A percentile compares a stretch with the other conserved stretches of the same genome.
Evolutionary conservation across 495 filamentous ascomycete genomes (phyloP).

Genomic region (Haplographium delicatum): DNA sequence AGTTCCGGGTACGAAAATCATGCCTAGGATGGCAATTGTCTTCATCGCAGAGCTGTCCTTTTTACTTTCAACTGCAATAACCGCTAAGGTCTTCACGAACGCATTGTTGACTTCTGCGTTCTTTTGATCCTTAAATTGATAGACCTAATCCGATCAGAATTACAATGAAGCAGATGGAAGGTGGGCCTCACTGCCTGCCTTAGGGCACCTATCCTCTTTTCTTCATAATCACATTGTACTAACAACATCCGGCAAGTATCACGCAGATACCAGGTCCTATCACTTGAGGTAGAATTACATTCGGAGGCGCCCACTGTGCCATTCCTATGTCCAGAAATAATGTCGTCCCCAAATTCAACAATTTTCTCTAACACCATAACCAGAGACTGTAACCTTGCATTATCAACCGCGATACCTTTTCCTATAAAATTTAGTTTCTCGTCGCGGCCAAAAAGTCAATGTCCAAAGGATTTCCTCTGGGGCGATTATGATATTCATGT

Average conservation of each 20-base stretch:
- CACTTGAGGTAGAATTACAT: neutral
- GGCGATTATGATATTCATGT: neutral
- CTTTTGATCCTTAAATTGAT: conserved; percentile 16
- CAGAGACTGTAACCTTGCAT: neutral
- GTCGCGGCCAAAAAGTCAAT: neutral
- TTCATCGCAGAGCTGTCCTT: conserved; percentile 49
- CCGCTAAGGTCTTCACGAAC: neutral
- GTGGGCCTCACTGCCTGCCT: neutral
- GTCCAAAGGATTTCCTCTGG: neutral
- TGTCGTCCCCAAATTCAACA: neutral
- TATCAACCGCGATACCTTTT: neutral
- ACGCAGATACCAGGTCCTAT: neutral
- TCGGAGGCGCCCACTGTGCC: neutral
- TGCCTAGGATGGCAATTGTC: conserved; percentile 46
- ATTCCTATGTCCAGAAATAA: neutral
- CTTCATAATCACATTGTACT: neutral
- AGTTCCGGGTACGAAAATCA: conserved; percentile 49
- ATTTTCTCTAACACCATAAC: neutral
- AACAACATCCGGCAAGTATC: neutral
- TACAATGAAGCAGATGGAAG: neutral
- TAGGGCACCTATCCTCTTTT: neutral
- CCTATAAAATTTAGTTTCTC: neutral
- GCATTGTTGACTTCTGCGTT: conserved; percentile 6
- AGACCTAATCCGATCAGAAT: conserved; percentile 1
- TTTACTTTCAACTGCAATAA: conserved; percentile 44